These are phyloP conservation scores for Heliamphora exappendiculata DNA, from an alignment of 148 eudicot species.

Conservation along the genomic window DNA sequence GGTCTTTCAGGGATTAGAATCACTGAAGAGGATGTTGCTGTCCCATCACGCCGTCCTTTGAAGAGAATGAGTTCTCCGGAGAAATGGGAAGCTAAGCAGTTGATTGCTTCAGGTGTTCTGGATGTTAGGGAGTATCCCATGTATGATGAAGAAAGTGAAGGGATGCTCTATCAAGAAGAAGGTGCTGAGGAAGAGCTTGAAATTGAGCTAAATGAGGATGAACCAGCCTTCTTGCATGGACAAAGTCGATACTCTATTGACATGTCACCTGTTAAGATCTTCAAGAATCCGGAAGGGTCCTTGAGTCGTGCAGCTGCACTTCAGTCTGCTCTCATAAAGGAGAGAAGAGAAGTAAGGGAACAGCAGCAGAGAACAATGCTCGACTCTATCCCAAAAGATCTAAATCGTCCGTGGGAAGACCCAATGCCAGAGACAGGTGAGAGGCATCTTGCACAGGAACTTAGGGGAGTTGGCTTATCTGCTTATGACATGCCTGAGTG, in stretches of 20 bases:
- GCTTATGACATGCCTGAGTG: conserved; percentile 97
- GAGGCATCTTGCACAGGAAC: conserved; percentile 95
- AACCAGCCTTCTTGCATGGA: conserved; percentile 76
- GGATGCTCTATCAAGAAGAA: conserved; percentile 69
- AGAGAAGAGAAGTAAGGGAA: conserved; percentile 84
- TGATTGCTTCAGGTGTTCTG: conserved; percentile 82
- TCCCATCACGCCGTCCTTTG: conserved; percentile 59
- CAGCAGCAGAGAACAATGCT: conserved; percentile 86
- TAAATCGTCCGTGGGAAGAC: conserved; percentile 98
- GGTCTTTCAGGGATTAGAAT: conserved; percentile 79
- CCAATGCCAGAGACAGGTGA: conserved; percentile 97
- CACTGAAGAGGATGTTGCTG: conserved; percentile 45
- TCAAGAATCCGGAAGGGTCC: conserved; percentile 90
- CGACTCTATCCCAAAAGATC: conserved; percentile 91
- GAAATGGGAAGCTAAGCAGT: conserved; percentile 84
- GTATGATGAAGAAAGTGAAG: conserved; percentile 77
- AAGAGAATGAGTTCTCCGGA: conserved; percentile 93
- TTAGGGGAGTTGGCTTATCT: conserved; percentile 87
- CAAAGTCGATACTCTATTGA: conserved; percentile 68
- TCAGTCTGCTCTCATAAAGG: conserved; percentile 77
- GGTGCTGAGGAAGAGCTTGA: conserved; percentile 87
- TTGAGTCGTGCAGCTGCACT: conserved; percentile 91
- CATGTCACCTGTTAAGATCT: conserved; percentile 88
- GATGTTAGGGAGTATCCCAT: conserved; percentile 60
- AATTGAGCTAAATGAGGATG: conserved; percentile 84